Conservation (phyloP, 352 stramenopile species). For the Sclerospora graminicola region DNA sequence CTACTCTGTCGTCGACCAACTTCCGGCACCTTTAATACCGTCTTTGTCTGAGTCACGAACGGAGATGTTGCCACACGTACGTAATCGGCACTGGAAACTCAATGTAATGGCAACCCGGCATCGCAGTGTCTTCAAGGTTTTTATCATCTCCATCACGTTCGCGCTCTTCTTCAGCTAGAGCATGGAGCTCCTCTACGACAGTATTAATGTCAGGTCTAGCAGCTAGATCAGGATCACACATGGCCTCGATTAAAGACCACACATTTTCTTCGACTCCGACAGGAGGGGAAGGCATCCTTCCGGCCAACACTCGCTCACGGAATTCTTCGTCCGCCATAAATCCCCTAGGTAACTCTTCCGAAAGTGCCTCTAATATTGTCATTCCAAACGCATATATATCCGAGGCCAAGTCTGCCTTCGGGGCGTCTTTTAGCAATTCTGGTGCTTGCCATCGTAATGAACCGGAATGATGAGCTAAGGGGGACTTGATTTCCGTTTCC, state of each 20-base stretch:
- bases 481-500: not conserved
- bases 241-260: slow-evolving; percentile 38
- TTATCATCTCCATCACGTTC: slow-evolving; percentile 22
- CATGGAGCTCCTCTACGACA: slow-evolving; percentile 33
- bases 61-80: slow-evolving; percentile 11
- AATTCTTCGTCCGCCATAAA: slow-evolving; percentile 37
- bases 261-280: slow-evolving; percentile 29
- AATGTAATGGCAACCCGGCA: slow-evolving; percentile 15
- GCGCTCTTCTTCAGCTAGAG: slow-evolving; percentile 37
- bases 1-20: slow-evolving; percentile 12
- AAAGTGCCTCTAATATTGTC: slow-evolving; percentile 47
- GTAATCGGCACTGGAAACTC: slow-evolving; percentile 19
- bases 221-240: slow-evolving; percentile 36
- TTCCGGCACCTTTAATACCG: slow-evolving; percentile 5
- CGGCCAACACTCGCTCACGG: slow-evolving; percentile 25
- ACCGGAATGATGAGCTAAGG: slow-evolving; percentile 3
- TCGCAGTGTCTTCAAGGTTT: slow-evolving; percentile 11
- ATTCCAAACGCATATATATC: slow-evolving; percentile 66
- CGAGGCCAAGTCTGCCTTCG: slow-evolving; percentile 17
- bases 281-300: slow-evolving; percentile 30
- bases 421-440: slow-evolving; percentile 23
- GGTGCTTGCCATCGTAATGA: slow-evolving; percentile 47
- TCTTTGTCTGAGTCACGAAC: slow-evolving; percentile 4
- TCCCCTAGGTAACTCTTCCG: slow-evolving; percentile 51
- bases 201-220: slow-evolving; percentile 38